phyloP scores from a whole-genome alignment of 306 rosid species.

The Oxytropis ochrocephala region DNA sequence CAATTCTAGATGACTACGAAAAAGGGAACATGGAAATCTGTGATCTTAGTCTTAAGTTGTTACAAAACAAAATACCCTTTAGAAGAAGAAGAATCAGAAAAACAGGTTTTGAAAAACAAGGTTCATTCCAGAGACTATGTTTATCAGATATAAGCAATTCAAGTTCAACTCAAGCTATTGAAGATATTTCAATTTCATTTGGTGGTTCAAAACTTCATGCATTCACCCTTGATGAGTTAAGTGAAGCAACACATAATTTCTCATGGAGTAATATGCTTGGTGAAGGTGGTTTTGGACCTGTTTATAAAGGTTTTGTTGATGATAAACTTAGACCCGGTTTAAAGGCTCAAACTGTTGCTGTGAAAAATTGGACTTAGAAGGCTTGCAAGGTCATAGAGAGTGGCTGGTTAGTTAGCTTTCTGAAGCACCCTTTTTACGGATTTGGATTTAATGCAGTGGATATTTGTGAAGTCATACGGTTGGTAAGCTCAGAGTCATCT shows the following conservation, averaged over 20 bases:
- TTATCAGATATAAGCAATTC: constrained; percentile 56
- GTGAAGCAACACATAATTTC: constrained; percentile 53
- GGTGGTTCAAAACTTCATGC: constrained; percentile 51
- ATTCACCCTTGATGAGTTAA: constrained; percentile 63
- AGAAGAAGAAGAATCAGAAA: constrained; percentile 32
- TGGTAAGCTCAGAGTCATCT: too few relatives aligned
- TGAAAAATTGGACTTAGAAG: constrained; percentile 75
- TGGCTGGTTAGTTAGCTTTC: constrained; percentile 84
- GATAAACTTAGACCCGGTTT: constrained; percentile 51
- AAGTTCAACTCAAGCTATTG: constrained; percentile 43
- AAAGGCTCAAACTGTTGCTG: constrained; percentile 81
- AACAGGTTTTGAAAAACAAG: constrained; percentile 23
- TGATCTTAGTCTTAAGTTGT: constrained; percentile 50
- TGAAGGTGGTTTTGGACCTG: constrained; percentile 95
- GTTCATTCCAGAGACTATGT: constrained; percentile 55
- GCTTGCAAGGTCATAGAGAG: constrained; percentile 84
- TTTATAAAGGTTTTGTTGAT: constrained; percentile 71
- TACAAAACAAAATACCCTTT: constrained; percentile 27
- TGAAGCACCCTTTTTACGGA: neutral
- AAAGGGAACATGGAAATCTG: constrained; percentile 62
- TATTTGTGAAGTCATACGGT: too few relatives aligned
- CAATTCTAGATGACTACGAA: constrained; percentile 27
- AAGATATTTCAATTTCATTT: constrained; percentile 61
- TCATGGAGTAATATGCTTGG: constrained; percentile 64
- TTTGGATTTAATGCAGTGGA: too few relatives aligned